Conservation (phyloP, 345 rosid genomes). For the Viola odorata region DNA sequence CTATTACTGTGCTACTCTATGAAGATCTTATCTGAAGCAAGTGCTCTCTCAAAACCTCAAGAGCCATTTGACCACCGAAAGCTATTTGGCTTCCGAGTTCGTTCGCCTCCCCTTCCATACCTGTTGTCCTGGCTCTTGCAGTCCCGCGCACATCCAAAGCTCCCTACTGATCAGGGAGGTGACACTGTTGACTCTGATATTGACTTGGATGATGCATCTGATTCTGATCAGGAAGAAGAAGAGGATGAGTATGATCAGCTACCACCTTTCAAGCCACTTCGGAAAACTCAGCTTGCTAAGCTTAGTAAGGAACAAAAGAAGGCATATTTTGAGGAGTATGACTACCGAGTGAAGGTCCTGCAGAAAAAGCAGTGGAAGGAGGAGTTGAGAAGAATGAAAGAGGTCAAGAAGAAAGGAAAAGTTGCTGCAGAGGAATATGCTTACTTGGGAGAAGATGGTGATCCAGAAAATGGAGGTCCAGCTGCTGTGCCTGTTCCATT, state of each 20-base stretch:
- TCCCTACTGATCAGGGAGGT: slow-evolving; percentile 69
- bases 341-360: slow-evolving; percentile 87
- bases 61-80: slow-evolving; percentile 73
- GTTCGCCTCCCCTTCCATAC: slow-evolving; percentile 93
- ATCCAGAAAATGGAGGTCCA: slow-evolving; percentile 63
- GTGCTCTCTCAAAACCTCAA: slow-evolving; percentile 64
- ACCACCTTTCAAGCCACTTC: slow-evolving; percentile 87
- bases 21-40: slow-evolving; percentile 82
- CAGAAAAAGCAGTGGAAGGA: slow-evolving; percentile 93
- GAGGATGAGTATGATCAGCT: slow-evolving; percentile 91
- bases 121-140: slow-evolving; percentile 88
- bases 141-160: slow-evolving; percentile 83
- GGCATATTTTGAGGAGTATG: slow-evolving; percentile 89
- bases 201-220: slow-evolving; percentile 71
- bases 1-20: slow-evolving; percentile 70
- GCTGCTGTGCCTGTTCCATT: slow-evolving; percentile 86
- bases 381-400: slow-evolving; percentile 70
- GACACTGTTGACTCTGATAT: slow-evolving; percentile 77
- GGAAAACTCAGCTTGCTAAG: slow-evolving; percentile 68
- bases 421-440: slow-evolving; percentile 47
- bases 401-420: slow-evolving; percentile 77
- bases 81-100: slow-evolving; percentile 80
- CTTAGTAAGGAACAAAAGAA: slow-evolving; percentile 74
- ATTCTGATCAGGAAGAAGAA: slow-evolving; percentile 75
- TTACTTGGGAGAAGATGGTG: slow-evolving; percentile 58